phyloP scores from a whole-genome alignment of 2,329 filamentous ascomycete species.

The Fusarium sp. region DNA sequence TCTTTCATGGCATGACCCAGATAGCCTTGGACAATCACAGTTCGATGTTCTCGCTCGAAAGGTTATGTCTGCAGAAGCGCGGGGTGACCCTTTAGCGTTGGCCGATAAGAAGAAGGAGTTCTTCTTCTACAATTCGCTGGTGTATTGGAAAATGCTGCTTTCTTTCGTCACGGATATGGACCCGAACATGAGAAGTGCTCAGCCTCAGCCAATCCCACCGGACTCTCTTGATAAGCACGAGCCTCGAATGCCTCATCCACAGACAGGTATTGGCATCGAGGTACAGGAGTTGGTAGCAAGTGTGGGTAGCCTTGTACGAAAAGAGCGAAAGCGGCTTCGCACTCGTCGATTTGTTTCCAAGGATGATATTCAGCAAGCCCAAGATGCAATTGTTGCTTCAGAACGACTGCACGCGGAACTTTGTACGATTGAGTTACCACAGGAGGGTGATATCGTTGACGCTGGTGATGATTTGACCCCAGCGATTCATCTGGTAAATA shows the following conservation, averaged over 20 bases:
- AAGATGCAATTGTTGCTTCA: slow-evolving; percentile 36
- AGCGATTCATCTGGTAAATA: slow-evolving; percentile 39
- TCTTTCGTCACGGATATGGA: slow-evolving; percentile 44
- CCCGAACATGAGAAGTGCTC: background rate
- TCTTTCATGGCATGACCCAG: slow-evolving; percentile 69
- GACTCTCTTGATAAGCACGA: slow-evolving; percentile 25
- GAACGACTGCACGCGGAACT: slow-evolving; percentile 37
- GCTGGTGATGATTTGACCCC: slow-evolving; percentile 45
- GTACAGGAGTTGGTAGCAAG: slow-evolving; percentile 44
- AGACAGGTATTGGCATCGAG: slow-evolving; percentile 44
- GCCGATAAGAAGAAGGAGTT: slow-evolving; percentile 42
- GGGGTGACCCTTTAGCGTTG: background rate
- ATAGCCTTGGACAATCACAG: slow-evolving; percentile 58
- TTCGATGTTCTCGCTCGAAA: slow-evolving; percentile 36
- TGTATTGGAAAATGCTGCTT: slow-evolving; percentile 46
- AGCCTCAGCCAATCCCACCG: slow-evolving; percentile 21
- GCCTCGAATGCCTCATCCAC: slow-evolving; percentile 44
- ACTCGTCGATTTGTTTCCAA: slow-evolving; percentile 38
- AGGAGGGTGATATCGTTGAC: slow-evolving; percentile 35
- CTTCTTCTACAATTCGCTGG: slow-evolving; percentile 46
- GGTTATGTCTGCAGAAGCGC: slow-evolving; percentile 25
- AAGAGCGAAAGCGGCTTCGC: slow-evolving; percentile 43
- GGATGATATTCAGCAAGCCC: slow-evolving; percentile 43
- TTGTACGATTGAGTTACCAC: slow-evolving; percentile 33
- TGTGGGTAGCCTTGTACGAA: slow-evolving; percentile 41